Conservation (phyloP, 345 rosid species). For the Mallotus nudiflorus region DNA sequence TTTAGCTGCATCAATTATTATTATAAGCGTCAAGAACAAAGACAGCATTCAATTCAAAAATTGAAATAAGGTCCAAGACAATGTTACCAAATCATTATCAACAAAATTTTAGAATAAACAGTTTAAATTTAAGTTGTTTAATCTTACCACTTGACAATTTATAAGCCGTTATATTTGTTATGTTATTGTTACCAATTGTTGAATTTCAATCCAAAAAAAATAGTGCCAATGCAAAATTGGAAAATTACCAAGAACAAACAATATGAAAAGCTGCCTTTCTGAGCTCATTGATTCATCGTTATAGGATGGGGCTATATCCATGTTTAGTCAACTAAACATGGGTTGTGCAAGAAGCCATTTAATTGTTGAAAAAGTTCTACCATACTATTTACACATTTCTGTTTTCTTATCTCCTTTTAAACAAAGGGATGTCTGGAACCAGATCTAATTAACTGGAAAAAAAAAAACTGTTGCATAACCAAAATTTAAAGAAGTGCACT, state of each 20-base stretch:
- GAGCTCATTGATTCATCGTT: too few species aligned
- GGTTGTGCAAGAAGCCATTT: neutral
- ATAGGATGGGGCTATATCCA: neutral
- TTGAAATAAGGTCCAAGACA: conserved; percentile 8
- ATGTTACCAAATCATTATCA: neutral
- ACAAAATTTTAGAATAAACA: too few species aligned
- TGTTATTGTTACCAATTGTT: too few species aligned
- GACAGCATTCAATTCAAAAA: conserved; percentile 6
- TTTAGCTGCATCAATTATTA: conserved; percentile 9
- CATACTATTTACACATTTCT: neutral
- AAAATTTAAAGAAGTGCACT: neutral
- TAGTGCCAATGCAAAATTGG: too few species aligned
- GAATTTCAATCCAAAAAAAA: too few species aligned
- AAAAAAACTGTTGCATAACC: neutral
- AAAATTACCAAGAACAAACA: too few species aligned
- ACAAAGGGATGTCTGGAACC: neutral
- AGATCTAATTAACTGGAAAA: neutral
- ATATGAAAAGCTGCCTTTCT: too few species aligned
- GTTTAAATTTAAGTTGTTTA: too few species aligned
- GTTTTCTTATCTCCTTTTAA: neutral
- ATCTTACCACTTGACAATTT: too few species aligned
- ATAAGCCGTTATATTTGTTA: too few species aligned
- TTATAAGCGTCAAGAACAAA: conserved; percentile 12
- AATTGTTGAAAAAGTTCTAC: neutral
- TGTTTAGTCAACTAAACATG: neutral